A percentile compares a stretch with the other conserved stretches of the same genome.
phyloP scores from a whole-genome alignment of 2,329 filamentous ascomycete species.

The Aspergillus sp. region DNA sequence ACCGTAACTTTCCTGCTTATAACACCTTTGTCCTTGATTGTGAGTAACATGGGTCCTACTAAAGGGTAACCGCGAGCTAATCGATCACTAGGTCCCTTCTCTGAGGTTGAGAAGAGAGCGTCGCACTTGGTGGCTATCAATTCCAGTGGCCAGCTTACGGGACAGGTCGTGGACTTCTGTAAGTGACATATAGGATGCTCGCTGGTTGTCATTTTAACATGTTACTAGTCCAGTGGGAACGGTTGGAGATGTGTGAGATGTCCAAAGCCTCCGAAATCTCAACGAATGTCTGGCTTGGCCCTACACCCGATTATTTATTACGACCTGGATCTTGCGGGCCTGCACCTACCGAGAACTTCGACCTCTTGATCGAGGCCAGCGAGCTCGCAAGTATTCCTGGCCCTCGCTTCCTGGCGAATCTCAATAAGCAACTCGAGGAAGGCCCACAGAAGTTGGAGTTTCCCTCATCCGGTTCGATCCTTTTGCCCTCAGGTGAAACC shows the following conservation, averaged over 20 bases:
- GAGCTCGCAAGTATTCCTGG: conserved; percentile 79
- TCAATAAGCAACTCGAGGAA: conserved; percentile 59
- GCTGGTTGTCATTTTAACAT: conserved; percentile 13
- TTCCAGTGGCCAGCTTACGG: conserved; percentile 69
- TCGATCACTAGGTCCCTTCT: conserved; percentile 60
- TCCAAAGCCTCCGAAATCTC: conserved; percentile 85
- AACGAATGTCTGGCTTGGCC: conserved; percentile 85
- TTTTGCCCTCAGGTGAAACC: conserved; percentile 80
- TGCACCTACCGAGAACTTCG: conserved; percentile 64
- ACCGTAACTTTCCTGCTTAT: conserved; percentile 64
- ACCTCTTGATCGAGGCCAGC: conserved; percentile 84
- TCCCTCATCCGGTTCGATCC: conserved; percentile 89
- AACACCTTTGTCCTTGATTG: conserved; percentile 79
- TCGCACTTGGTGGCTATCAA: conserved; percentile 74
- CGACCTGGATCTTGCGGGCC: conserved; percentile 39
- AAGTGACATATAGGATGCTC: conserved; percentile 31
- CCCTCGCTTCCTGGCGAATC: conserved; percentile 62
- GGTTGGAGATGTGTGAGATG: conserved; percentile 91
- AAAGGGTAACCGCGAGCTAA: conserved; percentile 22
- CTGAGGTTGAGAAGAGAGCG: conserved; percentile 69
- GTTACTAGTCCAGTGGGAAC: conserved; percentile 70
- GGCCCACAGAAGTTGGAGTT: conserved; percentile 71
- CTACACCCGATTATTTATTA: conserved; percentile 71
- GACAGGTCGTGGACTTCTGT: conserved; percentile 82
- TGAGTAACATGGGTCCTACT: conserved; percentile 37